Conservation (phyloP, 306 rosid genomes). For the Cucurbita ficifolia region DNA sequence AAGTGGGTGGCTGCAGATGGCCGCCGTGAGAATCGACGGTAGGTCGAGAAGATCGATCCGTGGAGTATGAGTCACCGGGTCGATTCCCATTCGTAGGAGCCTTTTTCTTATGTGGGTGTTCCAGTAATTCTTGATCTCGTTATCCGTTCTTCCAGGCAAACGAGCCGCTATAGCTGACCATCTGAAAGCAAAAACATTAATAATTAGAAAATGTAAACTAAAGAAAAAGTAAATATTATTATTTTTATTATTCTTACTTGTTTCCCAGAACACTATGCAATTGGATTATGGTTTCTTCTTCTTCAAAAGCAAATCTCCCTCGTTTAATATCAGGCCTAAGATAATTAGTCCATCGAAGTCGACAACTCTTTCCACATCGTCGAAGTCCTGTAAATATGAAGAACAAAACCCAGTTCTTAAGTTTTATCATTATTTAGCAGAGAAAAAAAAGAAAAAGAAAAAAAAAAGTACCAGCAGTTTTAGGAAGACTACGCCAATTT, state of each 20-base stretch:
- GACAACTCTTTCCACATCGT: slow-evolving; percentile 95
- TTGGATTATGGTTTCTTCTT: slow-evolving; percentile 85
- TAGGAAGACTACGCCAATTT: slow-evolving; percentile 78
- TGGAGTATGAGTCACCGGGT: slow-evolving; percentile 83
- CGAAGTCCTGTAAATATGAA: slow-evolving; percentile 29
- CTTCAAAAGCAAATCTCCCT: slow-evolving; percentile 89
- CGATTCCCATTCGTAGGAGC: slow-evolving; percentile 65
- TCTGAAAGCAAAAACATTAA: slow-evolving; percentile 12
- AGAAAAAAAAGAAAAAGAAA: too few relatives aligned
- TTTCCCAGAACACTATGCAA: slow-evolving; percentile 74
- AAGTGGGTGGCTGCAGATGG: slow-evolving; percentile 34
- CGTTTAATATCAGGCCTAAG: slow-evolving; percentile 86
- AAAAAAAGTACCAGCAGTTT: slow-evolving; percentile 47
- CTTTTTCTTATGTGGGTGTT: slow-evolving; percentile 79
- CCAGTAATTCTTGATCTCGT: slow-evolving; percentile 91
- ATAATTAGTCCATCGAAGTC: slow-evolving; percentile 91
- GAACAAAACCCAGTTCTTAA: not conserved
- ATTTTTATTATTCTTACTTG: slow-evolving; percentile 35
- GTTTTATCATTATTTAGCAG: not conserved
- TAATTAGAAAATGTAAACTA: not conserved
- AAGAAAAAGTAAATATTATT: not conserved
- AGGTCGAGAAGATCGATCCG: slow-evolving; percentile 72
- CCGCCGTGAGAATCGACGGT: slow-evolving; percentile 40
- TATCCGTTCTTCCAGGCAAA: slow-evolving; percentile 86
- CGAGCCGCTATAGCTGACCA: slow-evolving; percentile 90